Evolutionary conservation across 2,329 filamentous ascomycete species (phyloP).

Genomic region (Xylaria sp.): DNA sequence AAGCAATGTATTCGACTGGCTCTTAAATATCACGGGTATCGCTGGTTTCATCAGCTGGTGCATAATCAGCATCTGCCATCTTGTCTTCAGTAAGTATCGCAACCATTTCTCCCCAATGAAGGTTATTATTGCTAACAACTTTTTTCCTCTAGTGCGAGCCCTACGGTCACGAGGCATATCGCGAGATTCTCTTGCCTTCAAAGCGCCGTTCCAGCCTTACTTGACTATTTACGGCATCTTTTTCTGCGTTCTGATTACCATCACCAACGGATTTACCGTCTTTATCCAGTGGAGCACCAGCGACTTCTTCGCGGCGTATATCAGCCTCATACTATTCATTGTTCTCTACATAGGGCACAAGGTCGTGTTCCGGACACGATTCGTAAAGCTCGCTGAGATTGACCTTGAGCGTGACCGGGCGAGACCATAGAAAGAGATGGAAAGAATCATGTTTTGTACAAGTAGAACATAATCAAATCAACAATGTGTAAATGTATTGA

Average conservation of each 20-base stretch:
- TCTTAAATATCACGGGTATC: conserved; percentile 72
- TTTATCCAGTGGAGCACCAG: conserved; percentile 68
- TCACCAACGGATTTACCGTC: conserved; percentile 72
- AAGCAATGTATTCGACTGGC: conserved; percentile 71
- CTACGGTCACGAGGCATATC: conserved; percentile 62
- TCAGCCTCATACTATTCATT: conserved; percentile 68
- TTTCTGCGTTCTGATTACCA: conserved; percentile 66
- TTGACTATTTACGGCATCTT: conserved; percentile 69
- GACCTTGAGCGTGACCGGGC: conserved; percentile 39
- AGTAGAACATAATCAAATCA: background rate
- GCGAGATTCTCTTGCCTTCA: conserved; percentile 64
- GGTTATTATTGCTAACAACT: background rate
- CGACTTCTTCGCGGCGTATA: conserved; percentile 68
- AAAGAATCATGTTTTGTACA: background rate
- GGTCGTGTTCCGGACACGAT: conserved; percentile 42
- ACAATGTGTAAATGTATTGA: no score
- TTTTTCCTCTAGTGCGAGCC: conserved; percentile 49
- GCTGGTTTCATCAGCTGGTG: conserved; percentile 75
- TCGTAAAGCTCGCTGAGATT: conserved; percentile 36
- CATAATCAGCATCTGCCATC: conserved; percentile 67
- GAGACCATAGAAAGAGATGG: background rate
- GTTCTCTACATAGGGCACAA: conserved; percentile 68
- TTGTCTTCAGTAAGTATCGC: conserved; percentile 57
- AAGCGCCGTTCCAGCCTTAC: conserved; percentile 66
- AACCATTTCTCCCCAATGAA: background rate